A percentile compares a stretch with the other conserved stretches of the same genome.
Conservation (phyloP, 2,329 filamentous ascomycete genomes). For the Phaeosphaeriaceae sp. region DNA sequence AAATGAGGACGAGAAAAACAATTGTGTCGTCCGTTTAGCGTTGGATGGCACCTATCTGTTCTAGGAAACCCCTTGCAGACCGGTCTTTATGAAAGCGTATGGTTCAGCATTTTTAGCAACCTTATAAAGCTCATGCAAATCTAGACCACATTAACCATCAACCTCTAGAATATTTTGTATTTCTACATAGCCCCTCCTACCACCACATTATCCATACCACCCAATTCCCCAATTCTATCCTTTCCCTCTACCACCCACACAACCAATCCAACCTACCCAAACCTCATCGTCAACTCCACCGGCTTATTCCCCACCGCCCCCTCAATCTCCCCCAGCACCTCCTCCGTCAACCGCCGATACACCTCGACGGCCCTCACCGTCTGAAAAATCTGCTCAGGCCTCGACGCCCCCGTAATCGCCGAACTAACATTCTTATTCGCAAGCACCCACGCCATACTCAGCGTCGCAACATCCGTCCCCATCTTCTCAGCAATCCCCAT, state of each 20-base stretch:
- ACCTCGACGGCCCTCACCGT: slow-evolving; percentile 54
- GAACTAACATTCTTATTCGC: slow-evolving; percentile 38
- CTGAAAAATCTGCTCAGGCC: slow-evolving; percentile 42
- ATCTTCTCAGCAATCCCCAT: slow-evolving; percentile 66
- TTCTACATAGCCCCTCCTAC: neutral
- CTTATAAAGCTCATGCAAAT: no score
- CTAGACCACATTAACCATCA: no score
- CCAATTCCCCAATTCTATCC: no score
- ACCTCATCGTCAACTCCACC: slow-evolving; percentile 27
- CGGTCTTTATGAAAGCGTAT: no score
- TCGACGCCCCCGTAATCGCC: slow-evolving; percentile 38
- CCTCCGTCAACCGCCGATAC: slow-evolving; percentile 51
- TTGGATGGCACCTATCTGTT: no score
- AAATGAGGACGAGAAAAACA: slow-evolving; percentile 44
- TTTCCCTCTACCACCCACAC: no score
- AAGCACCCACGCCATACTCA: slow-evolving; percentile 47
- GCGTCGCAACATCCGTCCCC: slow-evolving; percentile 59
- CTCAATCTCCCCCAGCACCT: slow-evolving; percentile 54
- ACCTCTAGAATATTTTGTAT: no score
- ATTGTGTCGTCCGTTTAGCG: no score
- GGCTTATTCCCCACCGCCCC: slow-evolving; percentile 43
- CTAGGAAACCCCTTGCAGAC: no score
- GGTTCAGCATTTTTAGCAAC: no score
- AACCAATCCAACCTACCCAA: slow-evolving; percentile 17
- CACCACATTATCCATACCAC: neutral